These are phyloP conservation scores for Colletotrichum tofieldiae DNA, from an alignment of 2,329 filamentous ascomycete species.

Conservation along the genomic window DNA sequence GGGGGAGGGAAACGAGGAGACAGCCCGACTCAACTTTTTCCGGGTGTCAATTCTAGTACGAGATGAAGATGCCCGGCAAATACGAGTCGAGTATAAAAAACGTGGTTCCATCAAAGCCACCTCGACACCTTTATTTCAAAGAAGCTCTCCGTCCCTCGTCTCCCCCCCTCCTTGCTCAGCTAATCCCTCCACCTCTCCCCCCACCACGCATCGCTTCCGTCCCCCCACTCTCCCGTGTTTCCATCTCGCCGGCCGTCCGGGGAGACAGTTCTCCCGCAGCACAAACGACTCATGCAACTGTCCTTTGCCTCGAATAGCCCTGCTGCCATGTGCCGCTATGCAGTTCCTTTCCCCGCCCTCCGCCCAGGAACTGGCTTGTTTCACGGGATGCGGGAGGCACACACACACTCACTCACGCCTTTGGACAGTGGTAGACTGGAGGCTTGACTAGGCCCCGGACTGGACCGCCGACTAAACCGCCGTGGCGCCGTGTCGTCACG, in stretches of 20 bases:
- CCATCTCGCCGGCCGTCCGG: neutral
- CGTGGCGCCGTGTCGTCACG: constrained; percentile 14
- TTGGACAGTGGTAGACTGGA: too few species aligned
- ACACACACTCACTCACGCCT: neutral
- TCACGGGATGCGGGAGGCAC: constrained; percentile 35
- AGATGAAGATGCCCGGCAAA: too few species aligned
- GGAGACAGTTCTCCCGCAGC: too few species aligned
- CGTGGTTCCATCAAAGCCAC: too few species aligned
- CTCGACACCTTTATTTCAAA: neutral
- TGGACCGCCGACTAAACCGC: constrained; percentile 20
- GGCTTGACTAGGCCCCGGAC: constrained; percentile 1
- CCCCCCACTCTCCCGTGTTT: constrained; percentile 5
- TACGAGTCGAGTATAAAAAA: too few species aligned
- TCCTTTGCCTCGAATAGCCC: too few species aligned
- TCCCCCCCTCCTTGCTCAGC: too few species aligned
- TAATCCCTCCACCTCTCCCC: too few species aligned
- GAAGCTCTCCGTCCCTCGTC: neutral
- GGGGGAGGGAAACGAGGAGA: too few species aligned
- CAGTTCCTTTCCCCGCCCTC: neutral
- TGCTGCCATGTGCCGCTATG: neutral
- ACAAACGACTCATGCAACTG: too few species aligned
- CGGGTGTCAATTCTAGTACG: neutral
- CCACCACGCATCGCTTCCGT: too few species aligned
- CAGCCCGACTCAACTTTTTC: neutral
- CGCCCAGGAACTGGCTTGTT: constrained; percentile 13